phyloP scores from a whole-genome alignment of 192 early-diverging fungal genomes.

The Linnemannia hyalina region DNA sequence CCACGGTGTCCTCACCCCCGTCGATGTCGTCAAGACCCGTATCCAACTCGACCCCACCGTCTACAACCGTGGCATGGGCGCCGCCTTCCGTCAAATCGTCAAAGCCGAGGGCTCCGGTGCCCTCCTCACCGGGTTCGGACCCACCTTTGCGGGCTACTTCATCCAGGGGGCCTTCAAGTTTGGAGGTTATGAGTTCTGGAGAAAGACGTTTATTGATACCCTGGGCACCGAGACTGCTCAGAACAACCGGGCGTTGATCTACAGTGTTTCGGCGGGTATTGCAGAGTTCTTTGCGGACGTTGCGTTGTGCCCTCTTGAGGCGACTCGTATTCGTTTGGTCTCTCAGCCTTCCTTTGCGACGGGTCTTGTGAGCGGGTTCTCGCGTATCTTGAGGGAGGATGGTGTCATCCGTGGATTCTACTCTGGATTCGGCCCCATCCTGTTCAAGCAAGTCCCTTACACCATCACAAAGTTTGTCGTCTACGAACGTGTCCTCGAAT shows the following conservation, averaged over 20 bases:
- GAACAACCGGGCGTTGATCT: constrained; percentile 72
- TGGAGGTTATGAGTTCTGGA: constrained; percentile 76
- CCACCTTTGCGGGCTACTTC: constrained; percentile 74
- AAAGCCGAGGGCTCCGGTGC: constrained; percentile 66
- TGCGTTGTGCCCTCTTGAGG: constrained; percentile 78
- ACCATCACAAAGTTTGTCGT: constrained; percentile 87
- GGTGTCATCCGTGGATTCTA: constrained; percentile 78
- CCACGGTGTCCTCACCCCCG: too few species aligned
- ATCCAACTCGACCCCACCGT: too few species aligned
- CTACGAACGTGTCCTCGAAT: constrained; percentile 64
- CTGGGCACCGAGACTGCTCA: constrained; percentile 66
- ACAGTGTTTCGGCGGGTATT: constrained; percentile 69
- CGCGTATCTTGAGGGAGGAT: constrained; percentile 72
- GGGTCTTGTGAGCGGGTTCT: constrained; percentile 73
- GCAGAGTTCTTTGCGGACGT: constrained; percentile 84
- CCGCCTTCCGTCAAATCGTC: constrained; percentile 62
- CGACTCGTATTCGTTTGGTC: constrained; percentile 80
- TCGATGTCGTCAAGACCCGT: too few species aligned
- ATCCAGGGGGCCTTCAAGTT: constrained; percentile 75
- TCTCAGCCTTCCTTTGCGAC: constrained; percentile 76
- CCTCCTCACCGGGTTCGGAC: constrained; percentile 71
- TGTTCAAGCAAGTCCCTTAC: constrained; percentile 84
- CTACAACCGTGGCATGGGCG: constrained; percentile 56
- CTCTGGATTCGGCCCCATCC: constrained; percentile 83
- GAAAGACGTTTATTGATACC: constrained; percentile 62